Evolutionary conservation across 768 basidiomycete species (phyloP).

Genomic region (Termitomyces bulborhizus): DNA sequence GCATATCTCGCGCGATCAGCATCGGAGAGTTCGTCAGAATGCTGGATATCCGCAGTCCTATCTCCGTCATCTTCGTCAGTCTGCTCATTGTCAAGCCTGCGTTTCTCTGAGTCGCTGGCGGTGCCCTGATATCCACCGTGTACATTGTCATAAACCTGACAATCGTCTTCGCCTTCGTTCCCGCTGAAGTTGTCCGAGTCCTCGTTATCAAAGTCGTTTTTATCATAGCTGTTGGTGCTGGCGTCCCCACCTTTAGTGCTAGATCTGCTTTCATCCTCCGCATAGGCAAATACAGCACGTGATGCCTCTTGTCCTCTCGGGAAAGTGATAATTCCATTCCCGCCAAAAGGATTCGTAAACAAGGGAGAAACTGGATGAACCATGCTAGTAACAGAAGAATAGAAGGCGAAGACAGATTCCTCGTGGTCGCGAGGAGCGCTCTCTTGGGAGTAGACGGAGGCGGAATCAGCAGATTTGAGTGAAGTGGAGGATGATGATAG

Average conservation of each 20-base stretch:
- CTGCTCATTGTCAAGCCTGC: not conserved
- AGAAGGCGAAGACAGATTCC: not conserved
- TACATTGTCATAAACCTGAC: not conserved
- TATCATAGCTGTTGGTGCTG: not conserved
- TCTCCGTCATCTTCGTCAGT: not conserved
- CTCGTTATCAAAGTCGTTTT: not conserved
- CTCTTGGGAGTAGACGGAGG: slow-evolving; percentile 9
- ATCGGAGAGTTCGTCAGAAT: not conserved
- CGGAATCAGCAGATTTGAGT: not conserved
- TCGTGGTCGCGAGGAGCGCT: not conserved
- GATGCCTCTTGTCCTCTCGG: not conserved
- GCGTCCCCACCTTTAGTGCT: not conserved
- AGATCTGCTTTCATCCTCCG: not conserved
- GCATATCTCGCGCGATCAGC: not conserved
- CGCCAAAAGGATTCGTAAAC: not conserved
- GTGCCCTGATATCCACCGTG: not conserved
- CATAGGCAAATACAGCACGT: not conserved
- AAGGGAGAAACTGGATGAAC: not conserved
- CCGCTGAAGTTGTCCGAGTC: not conserved
- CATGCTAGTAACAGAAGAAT: not conserved
- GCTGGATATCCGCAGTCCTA: not conserved
- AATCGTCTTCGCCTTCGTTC: not conserved
- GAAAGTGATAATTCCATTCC: not conserved
- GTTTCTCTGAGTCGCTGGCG: not conserved
- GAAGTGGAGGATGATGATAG: not conserved